These are phyloP conservation scores for Thalassiosira profunda DNA, from an alignment of 108 stramenopile genomes.

Conservation along the genomic window DNA sequence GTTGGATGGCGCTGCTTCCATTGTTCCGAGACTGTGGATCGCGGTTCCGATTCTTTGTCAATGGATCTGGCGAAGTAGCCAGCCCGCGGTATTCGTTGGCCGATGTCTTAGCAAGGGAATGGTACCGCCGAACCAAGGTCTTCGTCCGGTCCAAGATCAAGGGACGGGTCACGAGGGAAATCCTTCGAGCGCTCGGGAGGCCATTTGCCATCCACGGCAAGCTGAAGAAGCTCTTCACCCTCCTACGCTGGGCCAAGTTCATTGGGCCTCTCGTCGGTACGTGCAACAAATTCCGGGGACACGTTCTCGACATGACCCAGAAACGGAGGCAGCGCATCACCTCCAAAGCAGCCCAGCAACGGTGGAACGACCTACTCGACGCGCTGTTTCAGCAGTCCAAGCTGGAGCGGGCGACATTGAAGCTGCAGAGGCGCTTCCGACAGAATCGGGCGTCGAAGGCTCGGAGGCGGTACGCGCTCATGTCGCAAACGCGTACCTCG, in stretches of 20 bases:
- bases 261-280: slow-evolving; percentile 67
- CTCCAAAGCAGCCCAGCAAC: slow-evolving; percentile 39
- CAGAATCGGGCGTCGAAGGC: slow-evolving; percentile 39
- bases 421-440: slow-evolving; percentile 61
- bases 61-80: slow-evolving; percentile 5
- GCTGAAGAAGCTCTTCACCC: slow-evolving; percentile 6
- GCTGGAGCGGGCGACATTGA: slow-evolving; percentile 50
- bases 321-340: slow-evolving; percentile 46
- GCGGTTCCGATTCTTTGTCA: not conserved
- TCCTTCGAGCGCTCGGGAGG: slow-evolving; percentile 22
- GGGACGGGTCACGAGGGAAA: slow-evolving; percentile 22
- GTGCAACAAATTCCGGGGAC: slow-evolving; percentile 66
- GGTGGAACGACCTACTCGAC: slow-evolving; percentile 32
- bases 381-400: slow-evolving; percentile 26
- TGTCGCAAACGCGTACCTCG: slow-evolving; percentile 16
- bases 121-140: slow-evolving; percentile 1
- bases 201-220: slow-evolving; percentile 39
- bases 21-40: slow-evolving; percentile 12
- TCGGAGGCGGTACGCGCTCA: slow-evolving; percentile 28
- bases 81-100: slow-evolving; percentile 31
- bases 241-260: slow-evolving; percentile 72
- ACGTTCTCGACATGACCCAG: slow-evolving; percentile 50
- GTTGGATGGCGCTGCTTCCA: slow-evolving; percentile 19
- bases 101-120: slow-evolving; percentile 10
- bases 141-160: slow-evolving; percentile 16